Conservation (phyloP, 345 rosid species). For the Cardiospermum halicacabum region DNA sequence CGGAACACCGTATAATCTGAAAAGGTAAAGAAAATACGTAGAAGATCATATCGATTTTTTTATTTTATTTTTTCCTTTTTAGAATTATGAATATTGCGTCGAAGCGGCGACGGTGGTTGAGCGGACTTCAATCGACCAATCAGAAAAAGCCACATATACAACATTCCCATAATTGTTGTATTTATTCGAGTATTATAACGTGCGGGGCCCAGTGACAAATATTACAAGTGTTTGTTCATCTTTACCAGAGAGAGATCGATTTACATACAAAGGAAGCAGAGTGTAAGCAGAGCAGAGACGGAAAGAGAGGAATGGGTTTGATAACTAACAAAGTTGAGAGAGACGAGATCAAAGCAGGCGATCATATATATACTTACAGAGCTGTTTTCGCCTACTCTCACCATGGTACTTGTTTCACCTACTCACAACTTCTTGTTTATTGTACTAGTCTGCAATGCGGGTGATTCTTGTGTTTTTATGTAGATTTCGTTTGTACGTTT, state of each 20-base stretch:
- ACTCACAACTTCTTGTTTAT: slow-evolving; percentile 1
- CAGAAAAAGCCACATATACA: slow-evolving; percentile 10
- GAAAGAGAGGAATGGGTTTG: slow-evolving; percentile 62
- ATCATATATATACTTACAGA: slow-evolving; percentile 95
- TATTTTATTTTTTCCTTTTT: too few species aligned
- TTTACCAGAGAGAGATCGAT: neutral
- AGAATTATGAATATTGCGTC: neutral
- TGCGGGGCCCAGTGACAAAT: neutral
- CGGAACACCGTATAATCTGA: neutral
- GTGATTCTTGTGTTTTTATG: neutral
- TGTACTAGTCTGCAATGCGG: slow-evolving; percentile 20
- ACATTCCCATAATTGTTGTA: too few species aligned
- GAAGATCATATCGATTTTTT: neutral
- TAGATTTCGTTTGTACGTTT: neutral
- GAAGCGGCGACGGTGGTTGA: slow-evolving; percentile 18
- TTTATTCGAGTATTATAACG: neutral
- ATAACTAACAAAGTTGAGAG: slow-evolving; percentile 73
- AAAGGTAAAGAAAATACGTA: neutral
- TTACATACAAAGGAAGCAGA: neutral
- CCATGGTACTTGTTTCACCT: slow-evolving; percentile 50
- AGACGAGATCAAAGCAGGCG: slow-evolving; percentile 73
- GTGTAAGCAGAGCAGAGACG: neutral
- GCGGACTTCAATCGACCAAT: slow-evolving; percentile 14
- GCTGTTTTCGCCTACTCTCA: slow-evolving; percentile 94
- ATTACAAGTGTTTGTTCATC: neutral